Evolutionary conservation across 2,329 filamentous ascomycete species (phyloP), one percentile per base, ranked within the genome.

Genomic region (Pseudogymnoascus sp.): DNA sequence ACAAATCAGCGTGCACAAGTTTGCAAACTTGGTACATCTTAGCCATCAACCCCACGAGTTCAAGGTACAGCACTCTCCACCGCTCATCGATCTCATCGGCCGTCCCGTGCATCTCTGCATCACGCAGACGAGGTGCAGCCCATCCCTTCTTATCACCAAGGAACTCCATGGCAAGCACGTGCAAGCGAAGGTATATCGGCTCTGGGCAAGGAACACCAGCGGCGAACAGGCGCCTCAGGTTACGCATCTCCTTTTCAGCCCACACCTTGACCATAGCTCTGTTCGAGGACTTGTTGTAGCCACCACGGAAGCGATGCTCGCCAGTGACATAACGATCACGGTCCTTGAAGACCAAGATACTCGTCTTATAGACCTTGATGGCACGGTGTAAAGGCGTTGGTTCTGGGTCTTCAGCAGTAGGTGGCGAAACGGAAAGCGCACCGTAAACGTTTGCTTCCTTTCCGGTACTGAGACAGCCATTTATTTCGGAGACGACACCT

Each of bases 391-490:
- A 76, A 0, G 83, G 77, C 18, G 80, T 76, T 2, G 72, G 69
- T 15, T 76, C 74, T 39, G 79, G 79, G 6, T 82, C 74, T 21
- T 73, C 76, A 8, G 82, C 81, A 5, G 85, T 76, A 4, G 78
- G 74, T 2, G 81, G 78, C 0, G 79, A 77, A 59, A 84, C 78
- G 2, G 86, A 82, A 9, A 96, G 82, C 15, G 93, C 92, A 66
- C 95, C 91, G 76, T 99, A 99, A 27, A 99, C 94, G 73, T 99
- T 99, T 64, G 94, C 94, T 75, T 99, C 94, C 74, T 99, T 99
- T 62, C 94, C 94, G 0, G 94, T 99, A 64, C 91, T 96, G 68
- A 99, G 83, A 72, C 94, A 94, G 55, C 95, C 94, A 73, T 99
- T 92, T 60, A 99, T 87, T 74, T 97, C 92, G 62, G 88, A 90